Evolutionary conservation across 2,329 filamentous ascomycete species (phyloP), one percentile per base, ranked within the genome.

Genomic region (Penicillium sp.): DNA sequence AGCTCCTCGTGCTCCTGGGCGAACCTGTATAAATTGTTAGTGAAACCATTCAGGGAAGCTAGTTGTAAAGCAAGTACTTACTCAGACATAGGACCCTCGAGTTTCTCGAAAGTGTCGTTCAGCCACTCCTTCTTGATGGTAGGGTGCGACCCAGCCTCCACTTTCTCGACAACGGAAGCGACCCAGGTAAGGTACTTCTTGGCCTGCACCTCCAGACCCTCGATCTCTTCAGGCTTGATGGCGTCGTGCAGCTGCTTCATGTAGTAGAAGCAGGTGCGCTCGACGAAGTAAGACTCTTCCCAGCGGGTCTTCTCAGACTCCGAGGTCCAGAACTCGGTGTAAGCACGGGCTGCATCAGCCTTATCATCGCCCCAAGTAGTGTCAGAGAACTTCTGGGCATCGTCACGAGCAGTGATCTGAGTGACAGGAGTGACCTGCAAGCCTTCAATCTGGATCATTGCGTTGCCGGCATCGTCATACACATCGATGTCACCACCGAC

Each of bases 71-170:
- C 11, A 14, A 33, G 13, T 3, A 48, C 25, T 48, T 48, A 44
- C 31, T 50, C 31, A 27, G 21, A 39, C 31, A 50, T 16, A 7
- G 35, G 48, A 16, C 13, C 16, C 16, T 44, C 39, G 13, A 52
- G 25, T 16, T n/a, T 44, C 37, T 52, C 50, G 23, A 9, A 29
- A 16, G 37, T 43, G n/a, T 52, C 50, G 19, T 43, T 33, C 50
- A 52, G 13, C 50, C 50, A 52, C 37, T 52, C 50, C 25, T 44
- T 52, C 37, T 52, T 44, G 25, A 44, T 31, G 50, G 35, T 29
- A 11, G 50, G 50, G 33, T 50, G 48, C 11, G 31, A 26, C 19
- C 48, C 48, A 3, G 21, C 48, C 11, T 14, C 13, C 3, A 50
- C 48, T 16, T 21, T 23, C n/a, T 26, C 16, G 13, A 50, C 13